Percentiles rank a stretch among this genome's conserved stretches.
These are phyloP conservation scores for Zymoseptoria tritici DNA, from an alignment of 2,329 filamentous ascomycete genomes.

Conservation along the genomic window DNA sequence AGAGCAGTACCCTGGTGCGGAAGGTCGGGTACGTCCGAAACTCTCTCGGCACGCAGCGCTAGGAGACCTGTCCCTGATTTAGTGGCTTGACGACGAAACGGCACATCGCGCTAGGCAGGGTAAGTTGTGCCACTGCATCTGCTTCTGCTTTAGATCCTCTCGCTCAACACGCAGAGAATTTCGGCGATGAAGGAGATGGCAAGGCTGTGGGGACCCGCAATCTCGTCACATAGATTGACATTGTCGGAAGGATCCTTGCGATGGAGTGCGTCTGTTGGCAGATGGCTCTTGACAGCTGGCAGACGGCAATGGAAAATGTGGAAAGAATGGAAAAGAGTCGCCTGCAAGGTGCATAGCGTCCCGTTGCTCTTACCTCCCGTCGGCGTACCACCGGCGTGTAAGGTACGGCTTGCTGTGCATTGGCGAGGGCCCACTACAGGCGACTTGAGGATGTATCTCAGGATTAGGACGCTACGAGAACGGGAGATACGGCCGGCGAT, in stretches of 20 bases:
- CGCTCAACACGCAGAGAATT: neutral
- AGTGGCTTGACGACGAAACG: too few species aligned
- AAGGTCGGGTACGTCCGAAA: neutral
- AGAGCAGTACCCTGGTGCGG: neutral
- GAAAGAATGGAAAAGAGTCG: neutral
- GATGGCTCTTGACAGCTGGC: neutral
- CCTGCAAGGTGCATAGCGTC: neutral
- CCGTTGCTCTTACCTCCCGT: neutral
- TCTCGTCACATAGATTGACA: neutral
- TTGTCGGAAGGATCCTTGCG: neutral
- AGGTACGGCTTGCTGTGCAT: neutral
- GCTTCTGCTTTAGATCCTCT: neutral
- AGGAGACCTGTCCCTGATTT: too few species aligned
- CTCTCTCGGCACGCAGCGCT: neutral
- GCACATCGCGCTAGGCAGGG: neutral
- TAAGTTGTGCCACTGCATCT: neutral
- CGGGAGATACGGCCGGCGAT: neutral
- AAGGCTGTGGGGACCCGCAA: neutral
- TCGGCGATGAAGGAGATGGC: neutral
- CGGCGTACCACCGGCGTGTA: neutral
- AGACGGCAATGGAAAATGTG: neutral
- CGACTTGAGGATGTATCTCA: neutral
- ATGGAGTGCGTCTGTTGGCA: neutral
- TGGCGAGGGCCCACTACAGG: neutral
- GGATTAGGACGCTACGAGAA: neutral